Conservation (phyloP, 768 basidiomycete species). For the Tricholoma terreum region DNA sequence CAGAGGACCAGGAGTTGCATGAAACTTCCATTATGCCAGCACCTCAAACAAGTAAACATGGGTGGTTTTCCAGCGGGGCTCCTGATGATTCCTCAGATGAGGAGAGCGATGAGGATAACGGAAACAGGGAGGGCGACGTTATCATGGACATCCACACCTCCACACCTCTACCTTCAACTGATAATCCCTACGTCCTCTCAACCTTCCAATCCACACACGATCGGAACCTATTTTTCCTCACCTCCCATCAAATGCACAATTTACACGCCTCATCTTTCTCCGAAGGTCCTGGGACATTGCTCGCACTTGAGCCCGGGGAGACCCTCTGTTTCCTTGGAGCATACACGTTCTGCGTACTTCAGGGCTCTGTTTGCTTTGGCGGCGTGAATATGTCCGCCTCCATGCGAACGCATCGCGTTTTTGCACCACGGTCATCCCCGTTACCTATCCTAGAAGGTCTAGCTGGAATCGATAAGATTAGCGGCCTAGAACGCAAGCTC, state of each 20-base stretch:
- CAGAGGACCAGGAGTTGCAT: conserved; percentile 9
- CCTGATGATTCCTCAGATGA: conserved; percentile 47
- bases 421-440: conserved; percentile 78
- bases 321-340: conserved; percentile 68
- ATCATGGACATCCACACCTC: conserved; percentile 15
- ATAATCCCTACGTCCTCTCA: conserved; percentile 33
- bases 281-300: conserved; percentile 24
- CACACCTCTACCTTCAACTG: conserved; percentile 1
- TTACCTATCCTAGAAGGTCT: conserved; percentile 48
- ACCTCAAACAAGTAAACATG: conserved; percentile 26
- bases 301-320: conserved; percentile 47
- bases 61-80: conserved; percentile 62
- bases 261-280: conserved; percentile 23
- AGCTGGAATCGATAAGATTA: conserved; percentile 10
- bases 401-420: conserved; percentile 47
- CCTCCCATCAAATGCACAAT: conserved; percentile 33
- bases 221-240: conserved; percentile 46
- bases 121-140: conserved; percentile 11
- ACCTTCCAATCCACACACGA: conserved; percentile 47
- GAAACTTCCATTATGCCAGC: conserved; percentile 13
- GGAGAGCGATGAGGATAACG: conserved; percentile 30
- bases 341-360: conserved; percentile 59
- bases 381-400: conserved; percentile 51
- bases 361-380: conserved; percentile 55
- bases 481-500: conserved; percentile 12